Evolutionary conservation across 331 rosid genomes (phyloP), one percentile per base, ranked within the genome.

Genomic region (Spiraea crenata): DNA sequence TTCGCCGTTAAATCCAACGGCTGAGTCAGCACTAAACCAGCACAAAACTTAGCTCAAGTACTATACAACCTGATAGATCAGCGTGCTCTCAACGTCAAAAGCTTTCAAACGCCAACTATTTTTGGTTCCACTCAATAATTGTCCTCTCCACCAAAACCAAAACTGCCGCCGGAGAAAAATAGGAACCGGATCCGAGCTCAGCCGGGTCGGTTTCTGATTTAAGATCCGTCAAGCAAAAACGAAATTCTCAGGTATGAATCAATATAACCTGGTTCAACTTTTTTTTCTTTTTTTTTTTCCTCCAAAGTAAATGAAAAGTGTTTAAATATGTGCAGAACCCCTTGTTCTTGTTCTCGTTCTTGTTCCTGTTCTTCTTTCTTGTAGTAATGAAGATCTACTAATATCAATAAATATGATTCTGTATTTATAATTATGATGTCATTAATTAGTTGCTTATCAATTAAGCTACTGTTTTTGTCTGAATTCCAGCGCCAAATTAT

Each of bases 21-120:
- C 52, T 7, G 51, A 31, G 4, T 9, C 40, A 3, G 6, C 31
- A 40, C 6, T 13, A 52, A 56, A 59, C 16, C 17, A 42, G 64
- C 34, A 55, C 52, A 56, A 14, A 25, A 25, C 31, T 45, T 44
- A 19, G 50, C 17, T 69, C 2, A 20, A 63, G 73, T 54, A 69
- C 17, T 8, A n/a, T n/a, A 2, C 31, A 25, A 25, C 31, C 31
- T 25, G 31, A 25, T 25, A 1, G 31, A 25, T 25, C 31, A 34
- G 66, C 58, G n/a, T 19, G 34, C 70, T 31, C 63, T 51, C 66
- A 51, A 55, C 80, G 64, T 76, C 63, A 31, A 57, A 46, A 55
- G 61, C 63, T 34, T 71, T 72, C 4, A 7, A 65, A 78, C 78
- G 78, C 75, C 82, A 67, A 72, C 72, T 57, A 37, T 73, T 56